Evolutionary conservation across 2,329 filamentous ascomycete species (phyloP).

Genomic region (Nigrospora sphaerica): DNA sequence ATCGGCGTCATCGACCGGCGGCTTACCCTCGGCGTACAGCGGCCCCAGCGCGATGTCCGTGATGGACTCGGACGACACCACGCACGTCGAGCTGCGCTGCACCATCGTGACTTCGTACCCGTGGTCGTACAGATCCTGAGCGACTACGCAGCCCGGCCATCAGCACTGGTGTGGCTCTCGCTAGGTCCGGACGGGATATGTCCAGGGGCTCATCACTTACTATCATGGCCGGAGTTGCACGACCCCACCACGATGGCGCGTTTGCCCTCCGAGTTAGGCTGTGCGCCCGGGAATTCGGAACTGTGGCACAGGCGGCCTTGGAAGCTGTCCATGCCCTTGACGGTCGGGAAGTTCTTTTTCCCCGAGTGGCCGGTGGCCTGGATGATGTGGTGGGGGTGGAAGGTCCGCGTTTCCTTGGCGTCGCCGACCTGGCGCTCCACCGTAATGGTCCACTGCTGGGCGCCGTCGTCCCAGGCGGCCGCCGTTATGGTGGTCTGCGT

Average conservation of each 20-base stretch:
- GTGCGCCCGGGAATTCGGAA: conserved; percentile 31
- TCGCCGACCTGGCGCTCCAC: conserved; percentile 18
- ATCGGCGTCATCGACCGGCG: conserved; percentile 61
- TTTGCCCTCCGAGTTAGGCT: conserved; percentile 28
- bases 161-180: too few species aligned
- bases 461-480: conserved; percentile 38
- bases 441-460: conserved; percentile 46
- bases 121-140: conserved; percentile 50
- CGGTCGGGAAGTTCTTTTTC: conserved; percentile 51
- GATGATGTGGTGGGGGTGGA: conserved; percentile 57
- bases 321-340: conserved; percentile 49
- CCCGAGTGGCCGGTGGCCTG: conserved; percentile 64
- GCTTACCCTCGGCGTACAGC: conserved; percentile 42
- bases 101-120: conserved; percentile 54
- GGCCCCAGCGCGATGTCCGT: conserved; percentile 45
- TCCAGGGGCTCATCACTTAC: not conserved
- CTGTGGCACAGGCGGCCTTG: conserved; percentile 49
- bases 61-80: conserved; percentile 43
- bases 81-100: conserved; percentile 50
- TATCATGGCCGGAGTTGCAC: conserved; percentile 53
- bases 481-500: conserved; percentile 40
- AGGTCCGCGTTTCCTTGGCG: conserved; percentile 36
- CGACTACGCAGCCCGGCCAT: conserved; percentile 18
- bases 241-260: conserved; percentile 50
- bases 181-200: too few species aligned